Base-by-base conservation (phyloP, 768 basidiomycete species). In the Cantharellus cinnabarinus region DNA sequence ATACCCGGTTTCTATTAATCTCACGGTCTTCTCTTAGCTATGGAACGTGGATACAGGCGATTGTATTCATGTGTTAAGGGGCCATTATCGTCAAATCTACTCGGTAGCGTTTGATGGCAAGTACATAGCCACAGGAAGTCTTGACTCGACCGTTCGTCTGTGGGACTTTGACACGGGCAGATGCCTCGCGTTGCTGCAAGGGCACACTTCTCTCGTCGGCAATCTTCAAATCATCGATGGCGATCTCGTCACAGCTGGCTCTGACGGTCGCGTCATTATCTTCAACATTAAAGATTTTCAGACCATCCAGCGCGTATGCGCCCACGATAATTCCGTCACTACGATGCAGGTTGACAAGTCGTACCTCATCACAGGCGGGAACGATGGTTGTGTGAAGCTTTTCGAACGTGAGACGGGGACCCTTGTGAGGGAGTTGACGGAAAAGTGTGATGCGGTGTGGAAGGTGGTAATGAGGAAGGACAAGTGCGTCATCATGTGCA, bases 31-130 rank as follows among this genome's bases (percentile, higher is more conserved):
- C 29, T 39, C n/a, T 5, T 57, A 89, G 88, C 68, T 95, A 29
- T 97, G 93, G 93, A 76, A 94, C 66, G 72, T 90, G 3, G 89
- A 94, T 63, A 90, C 84, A 0, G 91, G 93, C 2, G 77, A 83
- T 66, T 97, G 91, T 68, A 62, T 94, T 41, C 83, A 85, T 59
- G 78, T 89, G 41, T 78, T 94, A 38, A 65, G 74, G 5, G 93
- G 93, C 0, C 93, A 97, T 68, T 79, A 80, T 58, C 83, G 86
- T 65, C 86, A 90, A 71, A 84, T 95, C 5, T 97, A 97, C 66
- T 79, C 83, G 0, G 85, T 95, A 44, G 88, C 89, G 5, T 93
- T 90, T 63, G 89, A 94, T 65, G 91, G 93, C 0, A 71, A 79
- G 15, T 73, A 79, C 7, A 77, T 93, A 56, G 87, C 82, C 1